Percentiles rank a stretch among this genome's conserved stretches.
phyloP scores from a whole-genome alignment of 139 green algal species.

The Trebouxia sp. region DNA sequence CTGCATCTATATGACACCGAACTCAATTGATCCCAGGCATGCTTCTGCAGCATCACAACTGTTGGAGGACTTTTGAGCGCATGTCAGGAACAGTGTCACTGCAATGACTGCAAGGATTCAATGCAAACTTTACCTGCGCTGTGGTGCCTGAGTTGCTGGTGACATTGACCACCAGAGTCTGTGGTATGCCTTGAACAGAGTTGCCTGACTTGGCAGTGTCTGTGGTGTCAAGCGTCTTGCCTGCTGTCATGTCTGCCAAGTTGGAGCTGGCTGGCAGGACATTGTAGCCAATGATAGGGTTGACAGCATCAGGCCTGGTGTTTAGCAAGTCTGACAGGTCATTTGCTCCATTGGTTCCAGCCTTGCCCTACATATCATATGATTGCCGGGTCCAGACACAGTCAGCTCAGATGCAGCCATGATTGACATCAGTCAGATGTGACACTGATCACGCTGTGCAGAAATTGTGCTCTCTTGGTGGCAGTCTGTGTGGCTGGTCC shows the following conservation, averaged over 20 bases:
- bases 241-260: not conserved
- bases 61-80: too few relatives aligned
- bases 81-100: too few relatives aligned
- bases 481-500: too few relatives aligned
- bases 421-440: too few relatives aligned
- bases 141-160: not conserved
- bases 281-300: slow-evolving; percentile 26
- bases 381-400: too few relatives aligned
- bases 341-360: not conserved
- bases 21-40: too few relatives aligned
- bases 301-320: slow-evolving; percentile 19
- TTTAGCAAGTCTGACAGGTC: not conserved
- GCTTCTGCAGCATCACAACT: too few relatives aligned
- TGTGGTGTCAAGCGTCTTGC: not conserved
- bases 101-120: too few relatives aligned
- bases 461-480: too few relatives aligned
- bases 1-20: too few relatives aligned
- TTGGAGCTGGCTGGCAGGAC: not conserved
- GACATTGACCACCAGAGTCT: not conserved
- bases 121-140: not conserved
- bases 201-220: slow-evolving; percentile 20
- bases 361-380: not conserved
- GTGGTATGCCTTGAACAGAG: not conserved
- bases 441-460: too few relatives aligned
- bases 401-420: too few relatives aligned